Conservation (phyloP, 2,329 filamentous ascomycete genomes). For the Arthrobotrys sphaeroides region DNA sequence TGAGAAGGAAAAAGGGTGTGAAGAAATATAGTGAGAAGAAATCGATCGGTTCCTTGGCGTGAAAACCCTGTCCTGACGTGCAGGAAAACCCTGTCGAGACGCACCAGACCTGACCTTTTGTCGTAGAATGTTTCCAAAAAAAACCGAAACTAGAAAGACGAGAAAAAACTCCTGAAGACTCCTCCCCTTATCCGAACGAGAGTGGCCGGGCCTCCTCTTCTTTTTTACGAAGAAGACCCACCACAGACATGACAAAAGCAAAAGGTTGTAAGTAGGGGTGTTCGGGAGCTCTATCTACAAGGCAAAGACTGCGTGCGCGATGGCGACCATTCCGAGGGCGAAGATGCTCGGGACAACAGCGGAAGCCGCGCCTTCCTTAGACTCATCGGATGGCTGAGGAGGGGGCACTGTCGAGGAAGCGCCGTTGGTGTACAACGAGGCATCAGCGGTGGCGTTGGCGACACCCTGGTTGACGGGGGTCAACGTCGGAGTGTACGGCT, state of each 20-base stretch:
- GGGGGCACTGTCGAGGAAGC: conserved; percentile 18
- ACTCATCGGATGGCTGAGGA: conserved; percentile 20
- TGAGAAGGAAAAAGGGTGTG: too few relatives aligned
- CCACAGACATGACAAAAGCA: conserved; percentile 1
- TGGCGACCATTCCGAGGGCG: conserved; percentile 35
- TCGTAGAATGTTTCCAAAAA: conserved; percentile 6
- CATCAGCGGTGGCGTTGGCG: conserved; percentile 37
- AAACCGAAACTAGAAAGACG: not conserved
- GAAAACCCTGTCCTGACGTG: not conserved
- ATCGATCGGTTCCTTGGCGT: conserved; percentile 13
- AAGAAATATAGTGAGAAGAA: not conserved
- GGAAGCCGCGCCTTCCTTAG: conserved; percentile 23
- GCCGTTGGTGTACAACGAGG: conserved; percentile 41
- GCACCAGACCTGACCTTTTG: conserved; percentile 4
- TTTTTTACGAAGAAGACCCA: not conserved
- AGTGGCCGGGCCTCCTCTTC: not conserved
- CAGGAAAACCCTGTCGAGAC: not conserved
- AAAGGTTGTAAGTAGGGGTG: conserved; percentile 15
- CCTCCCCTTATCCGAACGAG: conserved; percentile 33
- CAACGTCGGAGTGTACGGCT: conserved; percentile 42
- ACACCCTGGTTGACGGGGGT: conserved; percentile 53
- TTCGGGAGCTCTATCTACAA: conserved; percentile 38
- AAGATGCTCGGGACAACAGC: conserved; percentile 37
- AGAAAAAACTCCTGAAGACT: conserved; percentile 51
- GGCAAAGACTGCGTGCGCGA: conserved; percentile 35